phyloP scores from a whole-genome alignment of 1,139 yeast genomes.

The Keqinozyma sinolaborantium region DNA sequence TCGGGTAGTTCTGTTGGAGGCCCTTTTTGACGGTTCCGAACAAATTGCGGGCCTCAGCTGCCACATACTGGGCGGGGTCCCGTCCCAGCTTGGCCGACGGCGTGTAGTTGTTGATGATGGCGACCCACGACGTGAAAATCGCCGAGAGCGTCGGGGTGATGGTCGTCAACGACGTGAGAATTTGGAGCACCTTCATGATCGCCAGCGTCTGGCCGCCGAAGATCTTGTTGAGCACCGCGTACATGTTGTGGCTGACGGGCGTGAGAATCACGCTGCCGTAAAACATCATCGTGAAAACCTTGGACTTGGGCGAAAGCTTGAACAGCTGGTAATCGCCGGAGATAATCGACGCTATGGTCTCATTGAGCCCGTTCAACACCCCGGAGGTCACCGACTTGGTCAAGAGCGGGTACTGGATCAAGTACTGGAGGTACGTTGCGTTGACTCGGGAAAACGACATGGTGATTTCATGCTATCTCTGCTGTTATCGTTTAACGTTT shows the following conservation, averaged over 20 bases:
- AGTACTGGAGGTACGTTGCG: conserved; percentile 34
- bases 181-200: conserved; percentile 49
- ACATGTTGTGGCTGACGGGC: conserved; percentile 68
- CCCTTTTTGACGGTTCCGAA: conserved; percentile 25
- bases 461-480: no score
- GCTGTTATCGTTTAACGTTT: no score
- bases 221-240: conserved; percentile 41
- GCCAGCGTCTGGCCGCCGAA: conserved; percentile 38
- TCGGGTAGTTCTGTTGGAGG: conserved; percentile 47
- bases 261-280: conserved; percentile 71
- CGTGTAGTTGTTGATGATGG: conserved; percentile 39
- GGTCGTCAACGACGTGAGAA: conserved; percentile 55
- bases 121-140: conserved; percentile 53
- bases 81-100: conserved; percentile 2
- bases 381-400: conserved; percentile 64
- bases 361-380: conserved; percentile 54
- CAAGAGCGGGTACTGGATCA: conserved; percentile 49
- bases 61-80: conserved; percentile 7
- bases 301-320: conserved; percentile 26
- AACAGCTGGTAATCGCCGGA: conserved; percentile 38
- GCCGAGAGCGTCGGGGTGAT: conserved; percentile 64
- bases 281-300: conserved; percentile 63
- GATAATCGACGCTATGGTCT: conserved; percentile 51
- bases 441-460: conserved; percentile 12
- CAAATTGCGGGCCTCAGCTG: conserved; percentile 19